Evolutionary conservation across 805 yeast species (phyloP).

Genomic region (Ogataea ramenticola): DNA sequence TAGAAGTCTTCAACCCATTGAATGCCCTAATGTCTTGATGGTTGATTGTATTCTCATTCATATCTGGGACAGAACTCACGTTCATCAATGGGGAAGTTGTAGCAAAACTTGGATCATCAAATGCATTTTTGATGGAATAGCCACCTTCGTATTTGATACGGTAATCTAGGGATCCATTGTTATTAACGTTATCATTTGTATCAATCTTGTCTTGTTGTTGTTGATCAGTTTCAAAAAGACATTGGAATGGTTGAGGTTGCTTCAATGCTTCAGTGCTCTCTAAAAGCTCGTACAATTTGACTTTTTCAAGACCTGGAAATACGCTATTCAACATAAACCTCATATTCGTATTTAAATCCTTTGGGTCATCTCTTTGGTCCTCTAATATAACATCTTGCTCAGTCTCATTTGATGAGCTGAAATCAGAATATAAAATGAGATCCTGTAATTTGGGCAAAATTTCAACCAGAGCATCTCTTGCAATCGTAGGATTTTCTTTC

Average conservation of each 20-base stretch:
- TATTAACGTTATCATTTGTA: background rate
- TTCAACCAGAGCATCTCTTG: conserved; percentile 10
- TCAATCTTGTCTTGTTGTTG: background rate
- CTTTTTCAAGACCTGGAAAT: conserved; percentile 21
- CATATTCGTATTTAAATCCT: conserved; percentile 11
- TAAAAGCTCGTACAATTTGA: conserved; percentile 18
- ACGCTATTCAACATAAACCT: conserved; percentile 14
- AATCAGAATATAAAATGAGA: conserved; percentile 18
- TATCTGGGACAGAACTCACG: conserved; percentile 11
- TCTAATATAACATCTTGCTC: conserved; percentile 3
- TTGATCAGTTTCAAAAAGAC: conserved; percentile 10
- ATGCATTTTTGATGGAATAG: conserved; percentile 11
- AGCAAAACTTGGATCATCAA: conserved; percentile 33
- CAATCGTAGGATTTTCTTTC: conserved; percentile 26
- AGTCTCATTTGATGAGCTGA: conserved; percentile 4
- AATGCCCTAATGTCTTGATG: background rate
- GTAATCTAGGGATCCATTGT: background rate
- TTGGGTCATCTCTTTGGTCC: conserved; percentile 15
- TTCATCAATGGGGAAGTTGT: conserved; percentile 23
- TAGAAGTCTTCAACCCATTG: background rate
- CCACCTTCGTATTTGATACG: background rate
- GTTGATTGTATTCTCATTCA: background rate
- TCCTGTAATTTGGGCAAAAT: conserved; percentile 27
- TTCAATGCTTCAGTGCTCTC: conserved; percentile 9
- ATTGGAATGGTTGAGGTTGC: conserved; percentile 14